Evolutionary conservation across 257 asterid genomes (phyloP).

Genomic region (Plantago ovata): DNA sequence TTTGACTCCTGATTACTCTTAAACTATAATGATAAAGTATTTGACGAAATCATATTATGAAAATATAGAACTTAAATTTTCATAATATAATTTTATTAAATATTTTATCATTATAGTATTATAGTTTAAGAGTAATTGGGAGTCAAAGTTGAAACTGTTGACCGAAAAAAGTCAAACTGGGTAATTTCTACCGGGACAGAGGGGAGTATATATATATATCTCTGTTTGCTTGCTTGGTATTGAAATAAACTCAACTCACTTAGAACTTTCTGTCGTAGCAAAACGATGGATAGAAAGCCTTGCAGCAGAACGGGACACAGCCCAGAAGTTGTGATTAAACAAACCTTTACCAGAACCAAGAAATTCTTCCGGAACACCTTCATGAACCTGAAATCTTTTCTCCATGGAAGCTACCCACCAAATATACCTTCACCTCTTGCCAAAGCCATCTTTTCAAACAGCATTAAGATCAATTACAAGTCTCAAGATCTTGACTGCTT

Average conservation of each 20-base stretch:
- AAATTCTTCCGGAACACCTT: constrained; percentile 36
- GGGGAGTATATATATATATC: no score
- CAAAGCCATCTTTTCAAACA: constrained; percentile 26
- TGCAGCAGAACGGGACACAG: constrained; percentile 23
- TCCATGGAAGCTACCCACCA: constrained; percentile 32
- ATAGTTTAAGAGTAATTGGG: no score
- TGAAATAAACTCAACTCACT: constrained; percentile 3
- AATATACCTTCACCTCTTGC: constrained; percentile 36
- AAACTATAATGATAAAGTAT: no score
- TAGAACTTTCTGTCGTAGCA: constrained; percentile 24
- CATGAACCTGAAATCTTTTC: constrained; percentile 42
- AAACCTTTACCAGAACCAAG: constrained; percentile 49
- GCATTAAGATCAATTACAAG: constrained; percentile 24
- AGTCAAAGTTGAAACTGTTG: no score
- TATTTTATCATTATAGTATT: no score
- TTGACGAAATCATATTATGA: no score
- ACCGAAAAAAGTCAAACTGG: no score
- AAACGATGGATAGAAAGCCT: constrained; percentile 30
- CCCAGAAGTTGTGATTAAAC: constrained; percentile 47
- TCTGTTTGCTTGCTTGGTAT: constrained; percentile 7
- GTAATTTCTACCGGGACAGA: no score
- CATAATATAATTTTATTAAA: no score
- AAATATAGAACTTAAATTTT: no score
- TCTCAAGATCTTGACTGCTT: constrained; percentile 34
- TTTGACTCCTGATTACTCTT: no score